A percentile compares a stretch with the other conserved stretches of the same genome.
These are phyloP conservation scores for Podospora fimiseda DNA, from an alignment of 495 filamentous ascomycete species.

Conservation along the genomic window DNA sequence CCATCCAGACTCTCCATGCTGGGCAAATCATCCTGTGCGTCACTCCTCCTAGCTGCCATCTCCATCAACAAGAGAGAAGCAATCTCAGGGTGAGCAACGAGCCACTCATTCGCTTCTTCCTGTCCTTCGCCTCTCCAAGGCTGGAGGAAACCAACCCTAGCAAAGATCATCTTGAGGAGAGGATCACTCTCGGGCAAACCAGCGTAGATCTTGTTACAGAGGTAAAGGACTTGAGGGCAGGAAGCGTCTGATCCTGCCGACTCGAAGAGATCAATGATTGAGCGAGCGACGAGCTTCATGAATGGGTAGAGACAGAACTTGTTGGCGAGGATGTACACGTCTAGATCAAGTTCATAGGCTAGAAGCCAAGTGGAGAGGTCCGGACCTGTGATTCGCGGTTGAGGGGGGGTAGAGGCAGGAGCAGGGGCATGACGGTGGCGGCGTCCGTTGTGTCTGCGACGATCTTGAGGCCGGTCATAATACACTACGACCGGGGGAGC, in stretches of 20 bases:
- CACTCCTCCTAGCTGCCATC: slow-evolving; percentile 36
- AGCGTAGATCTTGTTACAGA: slow-evolving; percentile 35
- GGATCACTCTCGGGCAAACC: slow-evolving; percentile 34
- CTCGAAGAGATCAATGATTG: slow-evolving; percentile 41
- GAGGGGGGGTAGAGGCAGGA: slow-evolving; percentile 2
- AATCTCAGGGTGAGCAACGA: slow-evolving; percentile 35
- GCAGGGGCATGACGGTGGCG: slow-evolving; percentile 3
- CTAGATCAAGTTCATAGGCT: slow-evolving; percentile 38
- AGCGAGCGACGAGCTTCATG: slow-evolving; percentile 33
- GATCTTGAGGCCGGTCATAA: slow-evolving; percentile 13
- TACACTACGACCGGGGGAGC: slow-evolving; percentile 10
- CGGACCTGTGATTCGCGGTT: slow-evolving; percentile 12
- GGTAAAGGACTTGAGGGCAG: slow-evolving; percentile 28
- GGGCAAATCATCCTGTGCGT: slow-evolving; percentile 19
- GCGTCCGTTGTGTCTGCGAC: neutral
- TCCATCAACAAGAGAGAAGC: slow-evolving; percentile 35
- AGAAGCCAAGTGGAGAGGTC: slow-evolving; percentile 42
- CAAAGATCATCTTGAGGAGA: slow-evolving; percentile 40
- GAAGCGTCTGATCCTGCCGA: slow-evolving; percentile 37
- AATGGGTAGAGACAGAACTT: slow-evolving; percentile 40
- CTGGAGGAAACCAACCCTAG: slow-evolving; percentile 39
- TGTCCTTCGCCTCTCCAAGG: slow-evolving; percentile 23
- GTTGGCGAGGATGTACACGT: slow-evolving; percentile 42
- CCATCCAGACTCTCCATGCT: slow-evolving; percentile 1
- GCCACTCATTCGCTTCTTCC: slow-evolving; percentile 17